Percentiles rank a stretch among this genome's conserved stretches.
Evolutionary conservation across 192 early-diverging fungal genomes (phyloP).

Genomic region (Coemansia asiatica): DNA sequence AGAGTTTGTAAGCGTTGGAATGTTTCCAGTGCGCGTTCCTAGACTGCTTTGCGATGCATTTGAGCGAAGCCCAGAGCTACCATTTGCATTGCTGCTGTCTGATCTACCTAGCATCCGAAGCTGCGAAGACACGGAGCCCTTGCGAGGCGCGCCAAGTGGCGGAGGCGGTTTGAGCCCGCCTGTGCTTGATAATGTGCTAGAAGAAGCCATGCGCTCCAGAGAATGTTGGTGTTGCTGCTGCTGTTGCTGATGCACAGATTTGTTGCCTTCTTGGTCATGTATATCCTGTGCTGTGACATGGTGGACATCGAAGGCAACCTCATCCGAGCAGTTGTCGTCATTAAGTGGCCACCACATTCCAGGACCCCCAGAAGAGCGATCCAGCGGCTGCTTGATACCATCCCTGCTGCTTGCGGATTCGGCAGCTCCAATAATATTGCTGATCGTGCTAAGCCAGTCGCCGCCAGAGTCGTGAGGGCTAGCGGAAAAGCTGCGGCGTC

Average conservation of each 20-base stretch:
- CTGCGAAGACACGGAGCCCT: slow-evolving; percentile 53
- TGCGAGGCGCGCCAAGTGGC: slow-evolving; percentile 16
- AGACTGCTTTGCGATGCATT: slow-evolving; percentile 31
- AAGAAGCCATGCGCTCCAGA: slow-evolving; percentile 39
- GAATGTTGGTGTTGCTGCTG: background rate
- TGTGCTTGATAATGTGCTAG: slow-evolving; percentile 17
- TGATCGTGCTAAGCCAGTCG: slow-evolving; percentile 34
- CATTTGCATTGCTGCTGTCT: slow-evolving; percentile 12
- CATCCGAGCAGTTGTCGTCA: slow-evolving; percentile 53
- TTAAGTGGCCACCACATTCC: slow-evolving; percentile 58
- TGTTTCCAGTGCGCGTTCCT: slow-evolving; percentile 1
- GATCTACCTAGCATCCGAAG: slow-evolving; percentile 44
- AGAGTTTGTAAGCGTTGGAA: slow-evolving; percentile 21
- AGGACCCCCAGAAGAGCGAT: slow-evolving; percentile 26
- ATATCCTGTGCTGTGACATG: slow-evolving; percentile 25
- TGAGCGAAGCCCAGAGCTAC: slow-evolving; percentile 6
- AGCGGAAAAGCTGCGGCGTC: slow-evolving; percentile 48
- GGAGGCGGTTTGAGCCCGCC: slow-evolving; percentile 14
- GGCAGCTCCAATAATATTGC: slow-evolving; percentile 16
- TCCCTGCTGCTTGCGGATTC: slow-evolving; percentile 8
- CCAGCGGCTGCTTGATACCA: slow-evolving; percentile 7
- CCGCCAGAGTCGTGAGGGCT: slow-evolving; percentile 19
- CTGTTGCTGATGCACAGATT: too few species aligned
- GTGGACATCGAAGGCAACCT: slow-evolving; percentile 46
- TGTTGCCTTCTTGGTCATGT: slow-evolving; percentile 1